phyloP scores from a whole-genome alignment of 2,329 filamentous ascomycete species.

The Fusarium nurragi region DNA sequence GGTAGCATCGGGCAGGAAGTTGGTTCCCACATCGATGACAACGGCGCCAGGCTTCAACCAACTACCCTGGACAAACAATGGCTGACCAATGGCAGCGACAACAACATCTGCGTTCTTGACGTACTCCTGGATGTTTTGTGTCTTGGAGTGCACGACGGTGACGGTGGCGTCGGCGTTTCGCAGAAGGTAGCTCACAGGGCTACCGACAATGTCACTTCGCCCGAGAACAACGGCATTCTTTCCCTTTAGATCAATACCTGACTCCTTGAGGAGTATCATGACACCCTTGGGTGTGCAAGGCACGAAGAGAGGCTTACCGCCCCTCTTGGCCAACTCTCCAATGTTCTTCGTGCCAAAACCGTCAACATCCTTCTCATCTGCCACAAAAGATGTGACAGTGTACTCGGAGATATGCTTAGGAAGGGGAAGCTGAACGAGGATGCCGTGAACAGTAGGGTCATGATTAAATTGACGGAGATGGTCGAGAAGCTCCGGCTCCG shows the following conservation, averaged over 20 bases:
- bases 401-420: constrained; percentile 93
- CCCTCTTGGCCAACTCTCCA: constrained; percentile 94
- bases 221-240: constrained; percentile 96
- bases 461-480: constrained; percentile 86
- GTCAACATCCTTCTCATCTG: constrained; percentile 96
- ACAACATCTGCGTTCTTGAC: constrained; percentile 89
- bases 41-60: constrained; percentile 96
- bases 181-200: constrained; percentile 93
- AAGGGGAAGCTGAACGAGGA: constrained; percentile 92
- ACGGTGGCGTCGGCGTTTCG: constrained; percentile 97
- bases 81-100: constrained; percentile 88
- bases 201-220: constrained; percentile 96
- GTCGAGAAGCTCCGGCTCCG: constrained; percentile 86
- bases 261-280: constrained; percentile 88
- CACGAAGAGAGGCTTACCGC: constrained; percentile 86
- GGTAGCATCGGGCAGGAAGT: constrained; percentile 87
- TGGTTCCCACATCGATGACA: constrained; percentile 97
- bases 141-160: constrained; percentile 94
- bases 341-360: constrained; percentile 96
- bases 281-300: constrained; percentile 98
- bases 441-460: constrained; percentile 85
- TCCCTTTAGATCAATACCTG: constrained; percentile 82
- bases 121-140: constrained; percentile 74
- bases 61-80: constrained; percentile 89
- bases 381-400: constrained; percentile 85